phyloP scores from a whole-genome alignment of 768 basidiomycete species.

The Xerocomellus chrysenteron region DNA sequence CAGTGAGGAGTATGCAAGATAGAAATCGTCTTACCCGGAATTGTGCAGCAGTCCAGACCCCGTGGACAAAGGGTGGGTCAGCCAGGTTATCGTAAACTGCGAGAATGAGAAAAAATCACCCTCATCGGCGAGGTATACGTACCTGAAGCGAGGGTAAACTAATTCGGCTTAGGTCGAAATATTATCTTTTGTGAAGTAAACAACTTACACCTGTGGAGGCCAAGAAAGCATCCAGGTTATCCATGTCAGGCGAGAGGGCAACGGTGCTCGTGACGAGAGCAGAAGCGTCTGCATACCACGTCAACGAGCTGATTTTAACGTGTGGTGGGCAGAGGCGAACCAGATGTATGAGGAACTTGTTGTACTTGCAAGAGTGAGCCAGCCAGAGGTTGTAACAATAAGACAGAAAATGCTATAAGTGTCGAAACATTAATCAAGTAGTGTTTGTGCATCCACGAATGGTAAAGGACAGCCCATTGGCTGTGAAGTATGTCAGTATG shows the following conservation, averaged over 20 bases:
- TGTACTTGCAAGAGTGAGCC: slow-evolving; percentile 32
- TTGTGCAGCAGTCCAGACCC: slow-evolving; percentile 52
- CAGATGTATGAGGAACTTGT: slow-evolving; percentile 18
- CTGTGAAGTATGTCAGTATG: slow-evolving; percentile 31
- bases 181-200: neutral
- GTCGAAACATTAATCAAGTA: slow-evolving; percentile 53
- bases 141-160: slow-evolving; percentile 34
- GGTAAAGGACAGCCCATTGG: slow-evolving; percentile 41
- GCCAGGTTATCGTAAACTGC: slow-evolving; percentile 39
- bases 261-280: slow-evolving; percentile 45
- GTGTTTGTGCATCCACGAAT: slow-evolving; percentile 52
- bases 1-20: neutral
- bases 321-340: slow-evolving; percentile 11
- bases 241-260: slow-evolving; percentile 45
- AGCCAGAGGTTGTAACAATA: slow-evolving; percentile 60
- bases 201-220: slow-evolving; percentile 56
- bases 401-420: slow-evolving; percentile 43
- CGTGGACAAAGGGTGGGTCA: slow-evolving; percentile 58
- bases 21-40: slow-evolving; percentile 42
- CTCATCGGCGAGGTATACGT: neutral
- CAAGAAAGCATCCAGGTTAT: slow-evolving; percentile 50
- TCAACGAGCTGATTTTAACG: slow-evolving; percentile 1
- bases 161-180: slow-evolving; percentile 25
- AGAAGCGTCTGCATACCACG: slow-evolving; percentile 26
- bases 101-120: neutral